Conservation (phyloP, 177 flowering plant species). For the Vitis hybrid region DNA sequence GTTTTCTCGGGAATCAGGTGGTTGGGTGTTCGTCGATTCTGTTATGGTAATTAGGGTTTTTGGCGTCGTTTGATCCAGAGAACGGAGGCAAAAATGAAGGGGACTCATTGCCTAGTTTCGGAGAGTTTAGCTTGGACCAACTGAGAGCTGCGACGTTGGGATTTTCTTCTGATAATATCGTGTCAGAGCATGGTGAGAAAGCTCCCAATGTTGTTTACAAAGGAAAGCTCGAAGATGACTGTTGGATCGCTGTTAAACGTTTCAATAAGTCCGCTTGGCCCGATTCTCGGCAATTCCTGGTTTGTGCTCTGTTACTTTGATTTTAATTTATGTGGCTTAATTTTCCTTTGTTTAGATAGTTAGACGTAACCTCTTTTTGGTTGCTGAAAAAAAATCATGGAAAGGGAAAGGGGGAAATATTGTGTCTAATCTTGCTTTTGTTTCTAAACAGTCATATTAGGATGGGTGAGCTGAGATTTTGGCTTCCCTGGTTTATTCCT, state of each 20-base stretch:
- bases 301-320: slow-evolving; percentile 10
- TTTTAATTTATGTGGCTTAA: background rate
- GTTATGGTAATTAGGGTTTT: background rate
- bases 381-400: background rate
- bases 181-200: slow-evolving; percentile 74
- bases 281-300: slow-evolving; percentile 61
- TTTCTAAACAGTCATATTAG: too few relatives aligned
- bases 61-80: slow-evolving; percentile 23
- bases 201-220: slow-evolving; percentile 70
- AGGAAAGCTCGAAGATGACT: slow-evolving; percentile 46
- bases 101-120: slow-evolving; percentile 34
- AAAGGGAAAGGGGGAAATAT: too few relatives aligned
- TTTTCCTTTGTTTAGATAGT: background rate
- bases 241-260: slow-evolving; percentile 60
- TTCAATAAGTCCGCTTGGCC: slow-evolving; percentile 74
- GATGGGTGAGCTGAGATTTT: background rate
- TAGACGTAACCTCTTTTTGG: background rate
- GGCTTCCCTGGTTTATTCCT: background rate
- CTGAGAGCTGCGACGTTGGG: slow-evolving; percentile 48
- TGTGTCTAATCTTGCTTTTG: too few relatives aligned
- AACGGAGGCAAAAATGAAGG: slow-evolving; percentile 31
- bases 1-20: background rate
- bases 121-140: slow-evolving; percentile 49
- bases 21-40: too few relatives aligned
- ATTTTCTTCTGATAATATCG: slow-evolving; percentile 54